Conservation (phyloP, 2,329 filamentous ascomycete species). For the Leptographium lundbergii region DNA sequence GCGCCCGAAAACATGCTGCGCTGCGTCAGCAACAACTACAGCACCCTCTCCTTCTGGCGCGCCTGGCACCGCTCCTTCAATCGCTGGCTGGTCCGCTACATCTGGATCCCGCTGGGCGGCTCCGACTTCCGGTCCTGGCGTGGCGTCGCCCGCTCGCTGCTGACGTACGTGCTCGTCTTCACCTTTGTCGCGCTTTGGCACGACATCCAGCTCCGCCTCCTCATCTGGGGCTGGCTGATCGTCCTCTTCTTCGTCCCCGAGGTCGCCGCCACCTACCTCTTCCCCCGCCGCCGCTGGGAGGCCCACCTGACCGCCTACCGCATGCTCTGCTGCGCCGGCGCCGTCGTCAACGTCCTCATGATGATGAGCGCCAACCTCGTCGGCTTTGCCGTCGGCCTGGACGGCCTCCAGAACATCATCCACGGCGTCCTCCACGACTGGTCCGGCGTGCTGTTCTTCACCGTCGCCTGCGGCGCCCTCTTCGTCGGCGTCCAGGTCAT, state of each 20-base stretch:
- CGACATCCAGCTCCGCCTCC: slow-evolving; percentile 78
- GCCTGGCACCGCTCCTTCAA: slow-evolving; percentile 94
- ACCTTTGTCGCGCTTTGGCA: slow-evolving; percentile 98
- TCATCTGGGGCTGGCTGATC: slow-evolving; percentile 96
- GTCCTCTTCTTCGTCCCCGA: slow-evolving; percentile 91
- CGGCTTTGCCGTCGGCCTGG: slow-evolving; percentile 83
- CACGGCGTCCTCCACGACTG: slow-evolving; percentile 63
- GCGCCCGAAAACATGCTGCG: slow-evolving; percentile 97
- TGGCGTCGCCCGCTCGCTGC: slow-evolving; percentile 43
- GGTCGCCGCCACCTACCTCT: slow-evolving; percentile 55
- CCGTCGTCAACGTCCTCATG: slow-evolving; percentile 75
- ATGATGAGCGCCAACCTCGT: slow-evolving; percentile 95
- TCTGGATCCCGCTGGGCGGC: slow-evolving; percentile 86
- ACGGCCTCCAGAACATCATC: slow-evolving; percentile 69
- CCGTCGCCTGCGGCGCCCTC: slow-evolving; percentile 56
- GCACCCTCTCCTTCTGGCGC: slow-evolving; percentile 84
- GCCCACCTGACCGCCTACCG: slow-evolving; percentile 59
- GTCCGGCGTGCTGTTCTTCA: slow-evolving; percentile 57
- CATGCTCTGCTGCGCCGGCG: slow-evolving; percentile 67
- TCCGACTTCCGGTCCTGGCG: slow-evolving; percentile 33
- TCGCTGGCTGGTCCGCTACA: slow-evolving; percentile 85
- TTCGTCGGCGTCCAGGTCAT: slow-evolving; percentile 87
- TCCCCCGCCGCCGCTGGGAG: slow-evolving; percentile 63
- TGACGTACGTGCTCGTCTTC: slow-evolving; percentile 76
- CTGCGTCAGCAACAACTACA: slow-evolving; percentile 92